Conservation (phyloP, 306 rosid species). For the Trichosanthes truncata region DNA sequence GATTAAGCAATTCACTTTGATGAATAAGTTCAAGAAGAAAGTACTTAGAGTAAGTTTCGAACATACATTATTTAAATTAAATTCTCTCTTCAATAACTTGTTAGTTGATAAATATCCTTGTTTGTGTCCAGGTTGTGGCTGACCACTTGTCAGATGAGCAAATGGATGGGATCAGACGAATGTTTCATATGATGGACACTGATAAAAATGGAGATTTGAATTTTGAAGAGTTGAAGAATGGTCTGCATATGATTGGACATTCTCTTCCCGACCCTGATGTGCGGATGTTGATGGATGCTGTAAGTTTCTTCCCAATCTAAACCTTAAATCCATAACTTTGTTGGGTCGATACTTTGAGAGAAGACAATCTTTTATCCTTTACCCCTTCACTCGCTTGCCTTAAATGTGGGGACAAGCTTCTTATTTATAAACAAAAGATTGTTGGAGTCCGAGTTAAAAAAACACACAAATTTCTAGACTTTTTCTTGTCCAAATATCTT, state of each 20-base stretch:
- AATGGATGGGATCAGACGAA: constrained; percentile 44
- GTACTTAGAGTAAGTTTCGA: constrained; percentile 69
- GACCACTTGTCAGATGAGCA: constrained; percentile 73
- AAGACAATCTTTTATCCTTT: too few relatives aligned
- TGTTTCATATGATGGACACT: constrained; percentile 76
- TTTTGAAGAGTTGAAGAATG: constrained; percentile 80
- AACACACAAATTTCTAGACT: too few relatives aligned
- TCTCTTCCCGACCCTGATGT: constrained; percentile 63
- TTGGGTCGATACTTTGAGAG: too few relatives aligned
- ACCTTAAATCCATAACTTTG: too few relatives aligned
- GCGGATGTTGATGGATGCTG: constrained; percentile 70
- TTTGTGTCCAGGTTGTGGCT: constrained; percentile 56
- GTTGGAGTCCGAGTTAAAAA: background rate
- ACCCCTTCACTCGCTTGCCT: background rate
- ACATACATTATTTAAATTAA: background rate
- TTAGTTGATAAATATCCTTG: background rate
- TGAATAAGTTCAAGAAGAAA: constrained; percentile 88
- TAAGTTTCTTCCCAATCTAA: constrained; percentile 24
- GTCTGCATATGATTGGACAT: constrained; percentile 61
- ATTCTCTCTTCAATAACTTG: background rate
- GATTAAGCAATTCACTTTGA: constrained; percentile 84
- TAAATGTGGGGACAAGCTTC: background rate
- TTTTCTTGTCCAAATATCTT: background rate
- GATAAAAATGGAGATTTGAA: constrained; percentile 69
- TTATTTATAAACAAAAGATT: background rate